Percentiles rank a stretch among this genome's conserved stretches.
phyloP scores from a whole-genome alignment of 202 grass and related monocot genomes.

The Dendrocalamus latiflorus region DNA sequence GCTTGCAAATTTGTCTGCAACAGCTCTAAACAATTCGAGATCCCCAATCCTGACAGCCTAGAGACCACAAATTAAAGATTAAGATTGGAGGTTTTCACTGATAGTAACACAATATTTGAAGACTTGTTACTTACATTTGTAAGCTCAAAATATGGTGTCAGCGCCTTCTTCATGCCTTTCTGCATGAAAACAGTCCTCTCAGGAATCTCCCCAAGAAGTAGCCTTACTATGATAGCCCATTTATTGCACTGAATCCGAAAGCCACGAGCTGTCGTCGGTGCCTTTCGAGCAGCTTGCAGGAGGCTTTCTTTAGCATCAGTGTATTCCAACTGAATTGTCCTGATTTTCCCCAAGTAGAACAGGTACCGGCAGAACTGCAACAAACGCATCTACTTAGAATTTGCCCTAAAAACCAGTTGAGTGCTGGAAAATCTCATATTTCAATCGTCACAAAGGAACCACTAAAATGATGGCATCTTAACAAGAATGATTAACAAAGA shows the following conservation, averaged over 20 bases:
- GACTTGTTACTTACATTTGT: slow-evolving; percentile 56
- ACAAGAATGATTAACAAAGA: background rate
- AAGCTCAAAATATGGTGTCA: slow-evolving; percentile 83
- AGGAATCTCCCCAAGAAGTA: slow-evolving; percentile 80
- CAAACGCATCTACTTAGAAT: no score
- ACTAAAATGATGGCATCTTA: background rate
- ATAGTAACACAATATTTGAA: background rate
- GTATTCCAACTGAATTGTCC: slow-evolving; percentile 93
- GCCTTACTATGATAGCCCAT: slow-evolving; percentile 72
- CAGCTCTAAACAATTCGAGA: slow-evolving; percentile 67
- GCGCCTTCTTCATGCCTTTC: slow-evolving; percentile 80
- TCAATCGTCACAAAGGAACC: background rate
- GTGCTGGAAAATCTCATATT: background rate
- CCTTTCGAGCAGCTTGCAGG: slow-evolving; percentile 83
- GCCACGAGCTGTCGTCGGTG: slow-evolving; percentile 58
- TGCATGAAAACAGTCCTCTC: slow-evolving; percentile 93
- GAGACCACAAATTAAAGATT: background rate
- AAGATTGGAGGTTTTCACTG: background rate
- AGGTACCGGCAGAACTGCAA: slow-evolving; percentile 85
- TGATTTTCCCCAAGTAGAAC: slow-evolving; percentile 85
- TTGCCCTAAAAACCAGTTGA: background rate
- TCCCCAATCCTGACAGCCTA: slow-evolving; percentile 86
- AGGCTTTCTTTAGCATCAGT: slow-evolving; percentile 93
- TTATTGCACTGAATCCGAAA: slow-evolving; percentile 94
- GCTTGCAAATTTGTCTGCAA: slow-evolving; percentile 67